A percentile compares a stretch with the other conserved stretches of the same genome.
Evolutionary conservation across 2,329 filamentous ascomycete species (phyloP).

Genomic region (Paraphoma sp.): DNA sequence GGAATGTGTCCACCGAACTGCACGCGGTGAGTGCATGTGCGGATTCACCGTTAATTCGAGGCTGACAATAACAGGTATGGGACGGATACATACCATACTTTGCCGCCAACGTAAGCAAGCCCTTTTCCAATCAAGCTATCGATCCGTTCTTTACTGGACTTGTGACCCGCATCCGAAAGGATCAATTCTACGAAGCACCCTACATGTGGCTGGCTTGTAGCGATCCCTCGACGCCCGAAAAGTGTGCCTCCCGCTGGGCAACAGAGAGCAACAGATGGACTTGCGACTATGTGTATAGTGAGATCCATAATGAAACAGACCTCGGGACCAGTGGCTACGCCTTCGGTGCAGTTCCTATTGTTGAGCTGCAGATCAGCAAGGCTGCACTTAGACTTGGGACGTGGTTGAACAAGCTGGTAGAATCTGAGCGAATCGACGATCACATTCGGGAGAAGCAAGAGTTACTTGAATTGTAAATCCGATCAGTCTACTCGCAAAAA

Average conservation of each 20-base stretch:
- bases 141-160: conserved; percentile 45
- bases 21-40: conserved; percentile 42
- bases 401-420: conserved; percentile 49
- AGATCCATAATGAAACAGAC: conserved; percentile 39
- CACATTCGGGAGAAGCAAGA: conserved; percentile 14
- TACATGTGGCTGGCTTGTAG: conserved; percentile 47
- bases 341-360: conserved; percentile 46
- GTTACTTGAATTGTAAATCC: conserved; percentile 21
- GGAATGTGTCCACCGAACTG: conserved; percentile 39
- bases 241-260: conserved; percentile 48
- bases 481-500: not conserved
- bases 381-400: conserved; percentile 47
- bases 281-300: conserved; percentile 49
- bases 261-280: conserved; percentile 48
- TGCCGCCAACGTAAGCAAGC: conserved; percentile 39
- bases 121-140: conserved; percentile 46
- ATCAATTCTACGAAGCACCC: conserved; percentile 44
- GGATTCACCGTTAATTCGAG: not conserved
- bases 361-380: conserved; percentile 52
- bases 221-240: conserved; percentile 37
- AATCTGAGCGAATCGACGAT: conserved; percentile 1
- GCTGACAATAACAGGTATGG: conserved; percentile 40
- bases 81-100: conserved; percentile 48
- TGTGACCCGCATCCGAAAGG: conserved; percentile 43
- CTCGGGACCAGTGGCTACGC: conserved; percentile 48